Evolutionary conservation across 192 early-diverging fungal genomes (phyloP).

Genomic region (Backusella liffmaniae): DNA sequence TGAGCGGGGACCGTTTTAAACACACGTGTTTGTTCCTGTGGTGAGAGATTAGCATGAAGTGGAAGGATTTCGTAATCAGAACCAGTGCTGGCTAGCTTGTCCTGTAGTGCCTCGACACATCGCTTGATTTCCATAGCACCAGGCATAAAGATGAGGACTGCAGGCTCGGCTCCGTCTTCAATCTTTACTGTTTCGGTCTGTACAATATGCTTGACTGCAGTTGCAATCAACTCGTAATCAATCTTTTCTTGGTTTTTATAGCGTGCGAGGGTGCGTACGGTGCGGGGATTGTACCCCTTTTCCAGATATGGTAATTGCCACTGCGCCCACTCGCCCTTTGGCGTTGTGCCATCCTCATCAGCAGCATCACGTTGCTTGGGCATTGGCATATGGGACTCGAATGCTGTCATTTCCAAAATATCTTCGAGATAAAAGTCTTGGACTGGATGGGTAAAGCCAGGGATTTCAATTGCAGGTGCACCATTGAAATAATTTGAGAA

Average conservation of each 20-base stretch:
- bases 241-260: slow-evolving; percentile 53
- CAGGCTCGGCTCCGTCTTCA: slow-evolving; percentile 40
- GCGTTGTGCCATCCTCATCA: slow-evolving; percentile 29
- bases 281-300: slow-evolving; percentile 40
- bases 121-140: slow-evolving; percentile 72
- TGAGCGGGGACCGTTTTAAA: slow-evolving; percentile 53
- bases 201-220: slow-evolving; percentile 60
- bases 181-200: slow-evolving; percentile 43
- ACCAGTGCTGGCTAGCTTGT: neutral
- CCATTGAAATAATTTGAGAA: slow-evolving; percentile 63
- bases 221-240: slow-evolving; percentile 60
- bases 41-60: slow-evolving; percentile 68
- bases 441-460: slow-evolving; percentile 77
- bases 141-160: slow-evolving; percentile 72
- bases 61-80: slow-evolving; percentile 32
- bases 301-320: slow-evolving; percentile 38
- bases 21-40: slow-evolving; percentile 66
- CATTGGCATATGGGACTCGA: slow-evolving; percentile 45
- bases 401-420: slow-evolving; percentile 53
- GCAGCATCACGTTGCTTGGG: neutral
- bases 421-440: slow-evolving; percentile 72
- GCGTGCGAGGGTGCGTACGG: slow-evolving; percentile 29
- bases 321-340: slow-evolving; percentile 38
- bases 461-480: slow-evolving; percentile 64
- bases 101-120: slow-evolving; percentile 57